A percentile compares a stretch with the other conserved stretches of the same genome.
phyloP scores from a whole-genome alignment of 345 rosid species.

The Linum tenue region DNA sequence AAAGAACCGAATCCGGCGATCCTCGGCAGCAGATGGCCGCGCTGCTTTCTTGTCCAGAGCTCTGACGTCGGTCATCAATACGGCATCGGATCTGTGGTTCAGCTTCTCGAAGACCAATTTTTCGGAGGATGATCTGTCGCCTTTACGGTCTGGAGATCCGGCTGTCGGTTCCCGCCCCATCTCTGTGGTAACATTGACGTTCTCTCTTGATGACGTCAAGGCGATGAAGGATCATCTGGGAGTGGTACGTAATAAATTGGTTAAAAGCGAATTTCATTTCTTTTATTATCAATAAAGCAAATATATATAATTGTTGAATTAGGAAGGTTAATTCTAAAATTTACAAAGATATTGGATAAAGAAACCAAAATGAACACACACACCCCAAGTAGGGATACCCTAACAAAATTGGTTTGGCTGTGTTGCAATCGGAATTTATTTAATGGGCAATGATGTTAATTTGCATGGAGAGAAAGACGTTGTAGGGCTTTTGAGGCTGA shows the following conservation, averaged over 20 bases:
- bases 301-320: neutral
- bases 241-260: conserved; percentile 19
- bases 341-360: too few relatives aligned
- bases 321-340: conserved; percentile 3
- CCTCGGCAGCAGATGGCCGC: too few relatives aligned
- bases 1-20: neutral
- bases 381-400: too few relatives aligned
- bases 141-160: conserved; percentile 26
- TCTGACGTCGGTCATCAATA: conserved; percentile 19
- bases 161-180: conserved; percentile 30
- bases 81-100: conserved; percentile 29
- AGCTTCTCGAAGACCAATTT: conserved; percentile 33
- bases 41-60: neutral
- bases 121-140: conserved; percentile 25
- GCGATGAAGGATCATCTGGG: conserved; percentile 32
- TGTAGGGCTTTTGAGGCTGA: too few relatives aligned
- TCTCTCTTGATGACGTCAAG: conserved; percentile 33
- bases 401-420: too few relatives aligned
- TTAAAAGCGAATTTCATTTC: too few relatives aligned
- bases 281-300: neutral
- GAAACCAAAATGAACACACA: too few relatives aligned
- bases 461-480: neutral
- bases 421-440: neutral
- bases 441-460: neutral
- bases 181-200: conserved; percentile 15